phyloP scores from a whole-genome alignment of 2,329 filamentous ascomycete genomes.

The Trichoderma lentiforme region DNA sequence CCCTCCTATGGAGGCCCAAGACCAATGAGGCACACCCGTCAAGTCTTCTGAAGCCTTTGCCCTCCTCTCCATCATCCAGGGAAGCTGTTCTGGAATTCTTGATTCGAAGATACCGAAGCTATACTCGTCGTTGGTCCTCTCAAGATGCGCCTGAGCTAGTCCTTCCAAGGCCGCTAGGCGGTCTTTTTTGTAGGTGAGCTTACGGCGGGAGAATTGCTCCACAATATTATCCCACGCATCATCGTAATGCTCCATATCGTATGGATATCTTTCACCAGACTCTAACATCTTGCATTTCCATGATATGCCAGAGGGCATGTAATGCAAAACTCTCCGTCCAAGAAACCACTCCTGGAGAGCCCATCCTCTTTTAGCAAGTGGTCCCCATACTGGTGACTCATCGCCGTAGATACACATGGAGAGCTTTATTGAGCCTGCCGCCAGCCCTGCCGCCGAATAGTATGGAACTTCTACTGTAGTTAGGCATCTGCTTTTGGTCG shows the following conservation, averaged over 20 bases:
- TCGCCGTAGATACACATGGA: not conserved
- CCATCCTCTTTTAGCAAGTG: not conserved
- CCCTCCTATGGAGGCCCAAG: not conserved
- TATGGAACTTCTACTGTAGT: not conserved
- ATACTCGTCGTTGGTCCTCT: not conserved
- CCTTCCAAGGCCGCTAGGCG: not conserved
- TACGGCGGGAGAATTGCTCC: rapidly evolving
- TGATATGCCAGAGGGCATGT: not conserved
- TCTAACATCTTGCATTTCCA: not conserved
- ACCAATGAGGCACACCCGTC: not conserved
- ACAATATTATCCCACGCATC: not conserved
- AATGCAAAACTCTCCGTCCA: not conserved
- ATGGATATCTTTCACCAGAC: not conserved
- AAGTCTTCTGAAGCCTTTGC: not conserved
- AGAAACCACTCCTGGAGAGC: not conserved
- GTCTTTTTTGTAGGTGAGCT: not conserved
- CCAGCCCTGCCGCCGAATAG: not conserved
- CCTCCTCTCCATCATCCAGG: not conserved
- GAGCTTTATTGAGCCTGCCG: not conserved
- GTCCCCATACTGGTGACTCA: not conserved
- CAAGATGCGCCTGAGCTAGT: not conserved
- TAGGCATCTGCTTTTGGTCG: not conserved
- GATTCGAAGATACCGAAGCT: not conserved
- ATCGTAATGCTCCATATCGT: not conserved
- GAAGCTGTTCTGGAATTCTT: not conserved